A percentile compares a stretch with the other conserved stretches of the same genome.
These are phyloP conservation scores for Suillus brevipes DNA, from an alignment of 768 basidiomycete genomes.

Conservation along the genomic window DNA sequence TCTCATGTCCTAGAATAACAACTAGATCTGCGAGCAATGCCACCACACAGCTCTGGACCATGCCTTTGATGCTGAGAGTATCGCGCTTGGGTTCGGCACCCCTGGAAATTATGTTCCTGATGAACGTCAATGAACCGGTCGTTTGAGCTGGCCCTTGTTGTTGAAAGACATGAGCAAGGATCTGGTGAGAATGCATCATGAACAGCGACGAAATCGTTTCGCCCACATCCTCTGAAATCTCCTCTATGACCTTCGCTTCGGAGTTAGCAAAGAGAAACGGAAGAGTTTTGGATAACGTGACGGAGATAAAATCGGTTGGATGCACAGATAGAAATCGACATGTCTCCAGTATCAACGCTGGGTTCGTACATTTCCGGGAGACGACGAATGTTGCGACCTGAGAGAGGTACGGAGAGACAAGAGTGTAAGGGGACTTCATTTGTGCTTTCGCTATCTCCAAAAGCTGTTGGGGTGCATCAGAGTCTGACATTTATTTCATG, in stretches of 20 bases:
- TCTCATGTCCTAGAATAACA: conserved; percentile 73
- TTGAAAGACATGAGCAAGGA: conserved; percentile 69
- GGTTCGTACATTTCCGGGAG: conserved; percentile 55
- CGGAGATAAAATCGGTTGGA: conserved; percentile 59
- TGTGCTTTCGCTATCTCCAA: conserved; percentile 54
- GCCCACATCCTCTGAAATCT: conserved; percentile 55
- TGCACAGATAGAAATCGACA: conserved; percentile 67
- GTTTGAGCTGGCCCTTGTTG: conserved; percentile 55
- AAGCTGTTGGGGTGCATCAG: conserved; percentile 44
- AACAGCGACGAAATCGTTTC: conserved; percentile 50
- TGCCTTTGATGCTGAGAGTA: conserved; percentile 43
- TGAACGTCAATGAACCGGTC: conserved; percentile 59
- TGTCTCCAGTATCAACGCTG: conserved; percentile 57
- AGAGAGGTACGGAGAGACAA: conserved; percentile 70
- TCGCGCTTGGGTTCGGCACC: conserved; percentile 33
- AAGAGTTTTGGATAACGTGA: conserved; percentile 63
- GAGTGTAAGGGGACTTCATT: conserved; percentile 61
- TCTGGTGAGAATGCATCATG: conserved; percentile 53
- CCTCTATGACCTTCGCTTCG: conserved; percentile 57
- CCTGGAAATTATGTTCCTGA: conserved; percentile 56
- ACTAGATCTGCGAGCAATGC: conserved; percentile 75
- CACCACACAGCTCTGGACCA: conserved; percentile 68
- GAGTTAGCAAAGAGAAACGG: conserved; percentile 68
- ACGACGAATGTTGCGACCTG: conserved; percentile 67
- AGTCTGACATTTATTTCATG: not conserved